Evolutionary conservation across 2,329 filamentous ascomycete genomes (phyloP), one percentile per base, ranked within the genome.

Genomic region (Claviceps africana): DNA sequence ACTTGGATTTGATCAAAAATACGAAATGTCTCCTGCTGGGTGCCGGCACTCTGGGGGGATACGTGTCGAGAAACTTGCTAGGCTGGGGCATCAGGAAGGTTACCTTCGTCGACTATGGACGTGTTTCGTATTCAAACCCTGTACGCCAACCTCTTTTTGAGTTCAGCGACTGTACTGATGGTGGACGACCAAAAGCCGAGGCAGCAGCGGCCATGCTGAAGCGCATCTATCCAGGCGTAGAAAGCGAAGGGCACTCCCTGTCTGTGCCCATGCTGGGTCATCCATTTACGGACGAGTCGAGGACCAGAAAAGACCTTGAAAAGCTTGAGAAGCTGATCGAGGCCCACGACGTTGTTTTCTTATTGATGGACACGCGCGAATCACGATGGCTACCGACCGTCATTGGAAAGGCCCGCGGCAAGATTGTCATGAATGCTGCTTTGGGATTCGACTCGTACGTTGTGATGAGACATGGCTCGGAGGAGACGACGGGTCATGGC

Each of bases 341-440:
- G 48, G 79, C 83, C 28, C 93, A 98, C 62, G 93, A 98, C 63
- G 90, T 79, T 19, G 83, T 98, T 28, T 98, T 98, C 65, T 74
- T 98, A n/a, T 78, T 98, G 4, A 95, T 97, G 88, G 91, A 97
- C 61, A 95, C 89, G 10, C 77, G 93, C 56, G 93, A 98, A 69
- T 93, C 88, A 47, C 77, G 93, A 57, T 98, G 93, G 93, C 73
- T 98, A 42, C 93, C 93, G 1, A 97, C 91, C 0, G 81, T 98
- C 17, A 95, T 98, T 83, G 91, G 86, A 42, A 98, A 97, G 68
- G 84, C 90, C 3, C 80, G 83, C 2, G 86, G 85, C 35, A 98
- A 98, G 71, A 88, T 97, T 56, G 91, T 98, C 25, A 85, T 98
- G 78, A 98, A 97, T 66, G 89, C 91, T 8, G 93, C 93, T 1